A percentile compares a stretch with the other conserved stretches of the same genome.
Evolutionary conservation across 2,329 filamentous ascomycete genomes (phyloP).

Genomic region (Botrytis cinerea): DNA sequence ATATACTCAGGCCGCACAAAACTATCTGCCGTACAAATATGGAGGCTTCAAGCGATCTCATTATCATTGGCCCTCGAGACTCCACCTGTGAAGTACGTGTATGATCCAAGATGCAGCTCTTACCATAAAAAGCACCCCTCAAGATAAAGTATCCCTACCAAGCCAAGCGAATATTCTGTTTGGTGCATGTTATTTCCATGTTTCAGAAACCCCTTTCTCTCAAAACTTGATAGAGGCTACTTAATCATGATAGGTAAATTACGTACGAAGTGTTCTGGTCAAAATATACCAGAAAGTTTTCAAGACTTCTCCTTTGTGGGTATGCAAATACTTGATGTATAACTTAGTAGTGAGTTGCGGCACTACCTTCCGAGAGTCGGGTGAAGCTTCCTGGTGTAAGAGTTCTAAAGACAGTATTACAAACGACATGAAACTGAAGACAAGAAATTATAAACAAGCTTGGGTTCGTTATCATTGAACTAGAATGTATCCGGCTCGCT

Average conservation of each 20-base stretch:
- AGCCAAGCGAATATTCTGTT: neutral
- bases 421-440: neutral
- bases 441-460: neutral
- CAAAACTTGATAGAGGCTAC: neutral
- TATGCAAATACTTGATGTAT: neutral
- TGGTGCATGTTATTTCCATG: neutral
- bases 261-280: neutral
- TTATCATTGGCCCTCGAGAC: neutral
- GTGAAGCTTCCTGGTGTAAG: fast-evolving
- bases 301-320: neutral
- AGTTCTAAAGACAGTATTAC: neutral
- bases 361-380: neutral
- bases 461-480: neutral
- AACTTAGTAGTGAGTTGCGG: neutral
- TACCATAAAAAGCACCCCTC: neutral
- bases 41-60: neutral
- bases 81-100: neutral
- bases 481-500: neutral
- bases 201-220: neutral
- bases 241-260: neutral
- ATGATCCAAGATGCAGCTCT: neutral
- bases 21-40: neutral
- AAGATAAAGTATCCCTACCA: neutral
- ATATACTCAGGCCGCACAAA: neutral
- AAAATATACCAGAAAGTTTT: neutral